phyloP scores from a whole-genome alignment of 768 basidiomycete genomes.

The Trametes villosa region DNA sequence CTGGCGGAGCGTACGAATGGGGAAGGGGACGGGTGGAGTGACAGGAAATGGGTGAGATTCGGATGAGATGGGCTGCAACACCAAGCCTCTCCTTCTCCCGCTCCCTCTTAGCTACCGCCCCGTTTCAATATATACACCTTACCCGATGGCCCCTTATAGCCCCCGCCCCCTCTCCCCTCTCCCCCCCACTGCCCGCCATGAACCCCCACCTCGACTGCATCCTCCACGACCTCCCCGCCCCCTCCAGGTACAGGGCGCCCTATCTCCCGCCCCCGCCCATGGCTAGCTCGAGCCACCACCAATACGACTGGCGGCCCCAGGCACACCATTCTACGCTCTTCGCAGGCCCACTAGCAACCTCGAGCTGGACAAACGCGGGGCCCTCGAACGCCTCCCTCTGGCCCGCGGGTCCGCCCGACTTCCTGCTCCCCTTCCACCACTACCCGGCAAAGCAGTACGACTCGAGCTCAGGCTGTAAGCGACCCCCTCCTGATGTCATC shows the following conservation, averaged over 20 bases:
- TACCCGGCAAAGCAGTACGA: constrained; percentile 23
- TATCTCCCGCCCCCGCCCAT: constrained; percentile 14
- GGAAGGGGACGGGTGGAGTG: too few relatives aligned
- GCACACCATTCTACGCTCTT: constrained; percentile 18
- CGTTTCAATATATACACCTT: constrained; percentile 13
- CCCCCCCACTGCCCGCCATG: constrained; percentile 30
- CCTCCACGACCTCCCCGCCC: constrained; percentile 28
- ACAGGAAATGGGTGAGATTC: too few relatives aligned
- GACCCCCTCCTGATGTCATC: background rate
- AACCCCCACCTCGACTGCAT: constrained; percentile 26
- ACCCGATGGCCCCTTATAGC: constrained; percentile 20
- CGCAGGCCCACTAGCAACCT: constrained; percentile 20
- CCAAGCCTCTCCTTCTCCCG: constrained; percentile 22
- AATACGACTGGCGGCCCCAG: constrained; percentile 11
- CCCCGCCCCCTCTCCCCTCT: constrained; percentile 12
- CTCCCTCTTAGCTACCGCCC: constrained; percentile 26
- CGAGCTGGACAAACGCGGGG: constrained; percentile 20
- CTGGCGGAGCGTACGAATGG: too few relatives aligned
- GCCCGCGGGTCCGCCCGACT: constrained; percentile 21
- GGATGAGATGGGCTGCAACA: background rate
- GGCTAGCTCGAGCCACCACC: constrained; percentile 15
- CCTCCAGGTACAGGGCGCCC: constrained; percentile 11
- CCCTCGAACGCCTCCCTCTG: constrained; percentile 20
- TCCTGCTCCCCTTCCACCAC: constrained; percentile 25
- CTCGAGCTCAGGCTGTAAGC: constrained; percentile 32